Evolutionary conservation across 495 filamentous ascomycete genomes (phyloP).

Genomic region (Acidiella bohemica): DNA sequence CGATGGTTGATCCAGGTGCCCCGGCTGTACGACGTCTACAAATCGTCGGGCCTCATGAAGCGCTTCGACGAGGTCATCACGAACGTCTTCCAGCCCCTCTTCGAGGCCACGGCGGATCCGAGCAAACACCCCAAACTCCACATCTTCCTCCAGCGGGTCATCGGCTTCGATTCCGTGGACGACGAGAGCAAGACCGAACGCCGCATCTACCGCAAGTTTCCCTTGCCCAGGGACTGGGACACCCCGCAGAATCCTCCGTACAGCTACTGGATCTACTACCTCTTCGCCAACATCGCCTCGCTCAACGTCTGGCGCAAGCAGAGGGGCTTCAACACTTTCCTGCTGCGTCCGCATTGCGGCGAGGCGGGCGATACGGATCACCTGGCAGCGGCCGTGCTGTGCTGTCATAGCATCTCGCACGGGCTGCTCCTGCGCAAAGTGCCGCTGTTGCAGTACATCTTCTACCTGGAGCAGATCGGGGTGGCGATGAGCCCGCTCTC

Average conservation of each 20-base stretch:
- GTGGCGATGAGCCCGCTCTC: constrained; percentile 98
- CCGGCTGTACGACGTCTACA: constrained; percentile 91
- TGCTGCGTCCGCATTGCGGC: constrained; percentile 87
- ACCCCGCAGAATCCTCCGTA: constrained; percentile 94
- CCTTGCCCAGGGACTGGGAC: constrained; percentile 74
- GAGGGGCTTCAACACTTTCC: constrained; percentile 89
- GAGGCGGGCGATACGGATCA: constrained; percentile 96
- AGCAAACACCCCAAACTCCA: constrained; percentile 82
- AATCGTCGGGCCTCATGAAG: constrained; percentile 68
- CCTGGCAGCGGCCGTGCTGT: constrained; percentile 78
- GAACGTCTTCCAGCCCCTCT: constrained; percentile 87
- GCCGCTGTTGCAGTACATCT: constrained; percentile 88
- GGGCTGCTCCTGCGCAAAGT: constrained; percentile 88
- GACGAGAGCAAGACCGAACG: constrained; percentile 95
- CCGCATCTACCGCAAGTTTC: constrained; percentile 83
- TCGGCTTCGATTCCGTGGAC: constrained; percentile 95
- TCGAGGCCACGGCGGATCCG: constrained; percentile 85
- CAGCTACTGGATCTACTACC: constrained; percentile 97
- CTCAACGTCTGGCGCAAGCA: constrained; percentile 83
- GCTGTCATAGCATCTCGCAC: constrained; percentile 95
- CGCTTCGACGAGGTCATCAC: constrained; percentile 81
- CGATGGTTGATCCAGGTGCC: constrained; percentile 96
- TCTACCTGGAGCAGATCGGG: constrained; percentile 94
- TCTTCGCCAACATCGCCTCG: constrained; percentile 87
- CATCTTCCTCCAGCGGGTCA: constrained; percentile 84